Conservation (phyloP, 2,329 filamentous ascomycete species). For the Epichloe gansuensis region DNA sequence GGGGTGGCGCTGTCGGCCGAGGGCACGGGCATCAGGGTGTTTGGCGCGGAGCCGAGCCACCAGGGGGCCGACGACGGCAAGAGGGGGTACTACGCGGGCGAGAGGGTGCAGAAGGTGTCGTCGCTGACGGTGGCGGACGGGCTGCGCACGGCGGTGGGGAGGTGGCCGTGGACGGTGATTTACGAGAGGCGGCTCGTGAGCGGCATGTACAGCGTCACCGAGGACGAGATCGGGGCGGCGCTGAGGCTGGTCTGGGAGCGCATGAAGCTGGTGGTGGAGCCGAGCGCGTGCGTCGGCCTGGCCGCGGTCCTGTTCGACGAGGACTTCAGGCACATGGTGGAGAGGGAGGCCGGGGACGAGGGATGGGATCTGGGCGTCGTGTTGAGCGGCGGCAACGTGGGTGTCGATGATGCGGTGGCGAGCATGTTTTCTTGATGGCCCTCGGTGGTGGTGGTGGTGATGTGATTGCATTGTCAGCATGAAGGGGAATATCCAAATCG, state of each 20-base stretch:
- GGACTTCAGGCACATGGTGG: conserved; percentile 62
- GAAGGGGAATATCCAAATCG: too few relatives aligned
- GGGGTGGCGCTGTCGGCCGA: conserved; percentile 69
- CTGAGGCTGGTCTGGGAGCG: conserved; percentile 72
- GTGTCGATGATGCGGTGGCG: conserved; percentile 40
- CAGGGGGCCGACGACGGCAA: conserved; percentile 76
- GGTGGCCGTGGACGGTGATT: conserved; percentile 66
- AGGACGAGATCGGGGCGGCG: conserved; percentile 69
- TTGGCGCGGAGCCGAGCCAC: conserved; percentile 75
- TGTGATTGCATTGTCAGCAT: neutral
- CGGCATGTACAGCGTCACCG: conserved; percentile 61
- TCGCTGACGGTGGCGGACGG: conserved; percentile 82
- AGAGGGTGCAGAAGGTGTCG: conserved; percentile 55
- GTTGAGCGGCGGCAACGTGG: conserved; percentile 49
- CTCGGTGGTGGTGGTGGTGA: neutral
- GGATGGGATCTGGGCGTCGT: conserved; percentile 62
- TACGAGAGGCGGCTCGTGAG: conserved; percentile 56
- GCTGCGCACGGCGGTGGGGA: conserved; percentile 69
- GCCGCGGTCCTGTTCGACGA: conserved; percentile 78
- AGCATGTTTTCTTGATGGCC: conserved; percentile 28
- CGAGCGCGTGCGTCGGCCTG: conserved; percentile 71
- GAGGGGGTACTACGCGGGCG: conserved; percentile 52
- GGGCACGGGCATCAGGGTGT: conserved; percentile 62
- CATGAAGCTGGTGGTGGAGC: conserved; percentile 85
- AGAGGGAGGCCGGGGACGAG: conserved; percentile 54